Conservation (phyloP, 768 basidiomycete genomes). For the Imleria badia region DNA sequence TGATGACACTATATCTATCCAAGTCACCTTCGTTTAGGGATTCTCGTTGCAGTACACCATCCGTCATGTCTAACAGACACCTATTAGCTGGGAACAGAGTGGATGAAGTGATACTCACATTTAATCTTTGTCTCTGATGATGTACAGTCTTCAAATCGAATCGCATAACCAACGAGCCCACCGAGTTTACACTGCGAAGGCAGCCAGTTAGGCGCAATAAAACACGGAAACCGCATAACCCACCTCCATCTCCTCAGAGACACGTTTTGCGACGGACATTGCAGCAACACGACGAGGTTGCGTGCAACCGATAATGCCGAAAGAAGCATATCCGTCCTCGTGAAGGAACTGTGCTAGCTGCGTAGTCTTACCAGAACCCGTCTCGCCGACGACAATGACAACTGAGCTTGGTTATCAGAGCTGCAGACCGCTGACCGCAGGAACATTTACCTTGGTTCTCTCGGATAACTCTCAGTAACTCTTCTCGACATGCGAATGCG, state of each 20-base stretch:
- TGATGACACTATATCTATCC: conserved; percentile 94
- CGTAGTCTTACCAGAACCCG: conserved; percentile 99
- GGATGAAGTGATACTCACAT: conserved; percentile 52
- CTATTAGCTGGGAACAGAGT: not conserved
- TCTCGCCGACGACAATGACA: conserved; percentile 95
- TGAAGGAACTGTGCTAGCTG: conserved; percentile 94
- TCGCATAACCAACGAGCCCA: conserved; percentile 90
- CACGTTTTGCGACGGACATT: conserved; percentile 99
- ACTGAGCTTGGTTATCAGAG: conserved; percentile 46
- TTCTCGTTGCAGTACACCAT: conserved; percentile 96
- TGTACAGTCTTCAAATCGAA: conserved; percentile 98
- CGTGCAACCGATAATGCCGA: conserved; percentile 94
- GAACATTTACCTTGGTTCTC: conserved; percentile 84
- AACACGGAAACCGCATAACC: conserved; percentile 20
- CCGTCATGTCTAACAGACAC: conserved; percentile 82
- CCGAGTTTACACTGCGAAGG: conserved; percentile 82
- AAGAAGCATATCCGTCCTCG: conserved; percentile 91
- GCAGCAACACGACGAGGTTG: conserved; percentile 98
- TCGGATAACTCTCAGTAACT: conserved; percentile 80
- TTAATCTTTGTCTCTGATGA: conserved; percentile 94
- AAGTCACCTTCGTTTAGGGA: conserved; percentile 98
- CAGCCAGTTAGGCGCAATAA: conserved; percentile 4
- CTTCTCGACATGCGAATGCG: conserved; percentile 96
- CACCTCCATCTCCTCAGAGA: conserved; percentile 99
- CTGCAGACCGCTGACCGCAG: too few relatives aligned